Percentiles rank a stretch among this genome's conserved stretches.
Evolutionary conservation across 352 stramenopile genomes (phyloP).

Genomic region (Pythium scleroteichum): DNA sequence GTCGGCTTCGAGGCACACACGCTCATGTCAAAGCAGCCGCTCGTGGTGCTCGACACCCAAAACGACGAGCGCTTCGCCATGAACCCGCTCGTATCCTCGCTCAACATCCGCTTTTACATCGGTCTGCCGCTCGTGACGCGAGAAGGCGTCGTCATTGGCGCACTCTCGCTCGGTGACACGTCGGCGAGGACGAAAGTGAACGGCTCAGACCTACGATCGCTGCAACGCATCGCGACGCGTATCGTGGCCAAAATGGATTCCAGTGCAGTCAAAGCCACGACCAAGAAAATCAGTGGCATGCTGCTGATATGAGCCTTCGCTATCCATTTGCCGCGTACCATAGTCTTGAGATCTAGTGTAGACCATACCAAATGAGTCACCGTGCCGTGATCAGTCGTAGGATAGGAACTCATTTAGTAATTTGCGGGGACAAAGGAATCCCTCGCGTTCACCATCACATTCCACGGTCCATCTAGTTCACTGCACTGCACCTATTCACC

Average conservation of each 20-base stretch:
- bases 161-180: conserved; percentile 71
- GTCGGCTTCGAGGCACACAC: conserved; percentile 72
- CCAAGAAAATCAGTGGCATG: conserved; percentile 17
- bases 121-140: conserved; percentile 68
- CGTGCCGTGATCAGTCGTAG: neutral
- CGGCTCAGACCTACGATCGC: conserved; percentile 60
- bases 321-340: neutral
- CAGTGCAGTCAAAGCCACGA: conserved; percentile 28
- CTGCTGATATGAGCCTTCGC: conserved; percentile 21
- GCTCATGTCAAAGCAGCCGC: conserved; percentile 73
- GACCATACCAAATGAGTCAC: conserved; percentile 8
- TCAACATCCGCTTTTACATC: conserved; percentile 82
- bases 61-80: conserved; percentile 77
- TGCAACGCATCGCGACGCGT: conserved; percentile 65
- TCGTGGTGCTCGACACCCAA: conserved; percentile 72
- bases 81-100: conserved; percentile 70
- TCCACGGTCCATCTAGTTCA: neutral
- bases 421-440: conserved; percentile 15
- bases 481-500: conserved; percentile 5
- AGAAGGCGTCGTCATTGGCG: conserved; percentile 70
- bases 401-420: neutral
- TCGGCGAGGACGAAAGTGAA: conserved; percentile 63
- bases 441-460: neutral
- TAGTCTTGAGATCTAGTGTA: conserved; percentile 2
- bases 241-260: conserved; percentile 79